A percentile compares a stretch with the other conserved stretches of the same genome.
phyloP scores from a whole-genome alignment of 192 early-diverging fungal species.

The Rhizophagus prolifer region DNA sequence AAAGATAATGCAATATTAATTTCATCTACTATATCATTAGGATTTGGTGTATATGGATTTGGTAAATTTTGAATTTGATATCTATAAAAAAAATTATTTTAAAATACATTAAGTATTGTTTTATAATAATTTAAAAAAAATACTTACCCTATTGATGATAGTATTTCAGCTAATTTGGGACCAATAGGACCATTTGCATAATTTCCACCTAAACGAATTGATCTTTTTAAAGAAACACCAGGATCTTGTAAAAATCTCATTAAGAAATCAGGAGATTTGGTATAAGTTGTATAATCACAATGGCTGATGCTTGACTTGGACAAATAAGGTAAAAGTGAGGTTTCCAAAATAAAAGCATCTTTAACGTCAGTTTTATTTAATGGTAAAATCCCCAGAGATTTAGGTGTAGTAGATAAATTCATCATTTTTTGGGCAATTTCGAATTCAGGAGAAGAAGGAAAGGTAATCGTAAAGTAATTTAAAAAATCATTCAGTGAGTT shows the following conservation, averaged over 20 bases:
- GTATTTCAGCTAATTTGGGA: conserved; percentile 27
- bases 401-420: not conserved
- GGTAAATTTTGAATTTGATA: not conserved
- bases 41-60: not conserved
- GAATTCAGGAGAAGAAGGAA: conserved; percentile 26
- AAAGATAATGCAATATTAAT: no score
- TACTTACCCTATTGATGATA: not conserved
- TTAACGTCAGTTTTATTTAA: not conserved
- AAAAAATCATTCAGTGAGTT: not conserved
- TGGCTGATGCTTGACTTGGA: conserved; percentile 42
- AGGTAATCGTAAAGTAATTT: not conserved
- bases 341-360: conserved; percentile 36
- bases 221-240: conserved; percentile 35
- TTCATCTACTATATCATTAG: not conserved
- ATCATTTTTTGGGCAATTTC: not conserved
- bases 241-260: conserved; percentile 42
- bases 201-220: conserved; percentile 13
- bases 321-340: conserved; percentile 36
- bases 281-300: conserved; percentile 37
- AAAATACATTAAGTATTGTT: not conserved
- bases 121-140: not conserved
- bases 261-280: conserved; percentile 38
- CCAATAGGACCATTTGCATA: conserved; percentile 37
- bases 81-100: not conserved
- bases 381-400: conserved; percentile 25